These are phyloP conservation scores for Hebeloma cylindrosporum DNA, from an alignment of 768 basidiomycete genomes.

Conservation along the genomic window DNA sequence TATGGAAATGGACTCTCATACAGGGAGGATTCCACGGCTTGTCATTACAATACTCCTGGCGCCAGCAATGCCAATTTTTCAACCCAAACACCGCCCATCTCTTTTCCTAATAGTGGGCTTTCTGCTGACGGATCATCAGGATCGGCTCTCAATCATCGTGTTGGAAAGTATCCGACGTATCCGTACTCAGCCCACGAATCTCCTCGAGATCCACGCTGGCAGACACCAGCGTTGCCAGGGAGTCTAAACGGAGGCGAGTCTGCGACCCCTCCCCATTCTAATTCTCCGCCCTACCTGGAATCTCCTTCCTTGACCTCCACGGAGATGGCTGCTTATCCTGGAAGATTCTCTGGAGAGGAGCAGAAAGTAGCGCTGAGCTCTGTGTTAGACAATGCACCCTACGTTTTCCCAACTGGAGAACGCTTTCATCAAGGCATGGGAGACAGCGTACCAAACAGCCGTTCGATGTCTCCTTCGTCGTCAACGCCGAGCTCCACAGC, in stretches of 20 bases:
- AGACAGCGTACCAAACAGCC: conserved; percentile 43
- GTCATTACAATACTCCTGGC: conserved; percentile 43
- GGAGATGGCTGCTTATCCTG: conserved; percentile 26
- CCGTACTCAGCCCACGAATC: conserved; percentile 36
- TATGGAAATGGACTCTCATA: conserved; percentile 42
- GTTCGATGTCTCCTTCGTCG: conserved; percentile 69
- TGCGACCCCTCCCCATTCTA: conserved; percentile 44
- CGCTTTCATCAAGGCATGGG: conserved; percentile 23
- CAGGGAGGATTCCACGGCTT: conserved; percentile 47
- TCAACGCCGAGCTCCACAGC: conserved; percentile 59
- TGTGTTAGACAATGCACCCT: conserved; percentile 26
- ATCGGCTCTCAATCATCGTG: conserved; percentile 38
- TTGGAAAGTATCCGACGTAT: conserved; percentile 55
- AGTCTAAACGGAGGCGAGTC: conserved; percentile 42
- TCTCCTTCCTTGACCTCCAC: conserved; percentile 53
- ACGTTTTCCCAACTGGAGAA: conserved; percentile 26
- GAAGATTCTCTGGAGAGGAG: conserved; percentile 30
- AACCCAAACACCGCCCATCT: conserved; percentile 48
- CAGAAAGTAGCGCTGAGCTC: conserved; percentile 26
- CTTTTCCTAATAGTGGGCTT: conserved; percentile 27
- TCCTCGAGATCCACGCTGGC: conserved; percentile 42
- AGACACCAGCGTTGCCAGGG: conserved; percentile 34
- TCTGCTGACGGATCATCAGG: conserved; percentile 29
- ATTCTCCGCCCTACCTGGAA: conserved; percentile 54
- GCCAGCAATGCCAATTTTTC: conserved; percentile 15